These are phyloP conservation scores for Pseudonitzschia pungens DNA, from an alignment of 108 stramenopile species.

Conservation along the genomic window DNA sequence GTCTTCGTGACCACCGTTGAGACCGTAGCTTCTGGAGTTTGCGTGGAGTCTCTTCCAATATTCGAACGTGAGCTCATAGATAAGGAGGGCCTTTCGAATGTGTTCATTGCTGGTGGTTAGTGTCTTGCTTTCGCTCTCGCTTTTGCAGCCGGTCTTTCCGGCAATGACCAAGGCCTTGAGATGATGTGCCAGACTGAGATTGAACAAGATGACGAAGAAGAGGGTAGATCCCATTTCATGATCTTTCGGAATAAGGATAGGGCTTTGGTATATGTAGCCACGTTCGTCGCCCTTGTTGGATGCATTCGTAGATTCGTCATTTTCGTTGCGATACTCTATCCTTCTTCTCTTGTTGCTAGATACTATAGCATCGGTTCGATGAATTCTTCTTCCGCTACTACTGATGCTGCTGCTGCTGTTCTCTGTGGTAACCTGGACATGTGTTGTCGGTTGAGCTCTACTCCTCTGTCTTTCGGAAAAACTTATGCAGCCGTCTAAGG, in stretches of 20 bases:
- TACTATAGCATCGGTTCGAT: no score
- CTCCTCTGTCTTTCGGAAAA: neutral
- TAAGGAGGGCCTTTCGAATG: neutral
- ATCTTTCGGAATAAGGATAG: neutral
- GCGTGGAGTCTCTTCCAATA: neutral
- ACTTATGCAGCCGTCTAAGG: neutral
- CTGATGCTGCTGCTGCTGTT: no score
- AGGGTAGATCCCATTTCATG: neutral
- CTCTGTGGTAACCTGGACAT: no score
- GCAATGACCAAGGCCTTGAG: neutral
- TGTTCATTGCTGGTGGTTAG: no score
- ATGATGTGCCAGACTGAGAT: neutral
- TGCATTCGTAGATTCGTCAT: neutral
- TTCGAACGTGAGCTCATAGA: slow-evolving; percentile 4
- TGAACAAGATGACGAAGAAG: neutral
- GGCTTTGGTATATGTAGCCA: neutral
- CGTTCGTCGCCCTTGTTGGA: neutral
- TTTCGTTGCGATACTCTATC: neutral
- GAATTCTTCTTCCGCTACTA: no score
- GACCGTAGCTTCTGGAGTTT: neutral
- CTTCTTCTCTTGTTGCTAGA: slow-evolving; percentile 1
- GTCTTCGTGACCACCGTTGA: neutral
- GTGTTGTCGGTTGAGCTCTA: no score
- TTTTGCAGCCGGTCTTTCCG: neutral
- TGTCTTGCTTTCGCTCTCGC: neutral